These are phyloP conservation scores for Wallacemonas rigidus DNA, from an alignment of 208 protist genomes.

Conservation along the genomic window DNA sequence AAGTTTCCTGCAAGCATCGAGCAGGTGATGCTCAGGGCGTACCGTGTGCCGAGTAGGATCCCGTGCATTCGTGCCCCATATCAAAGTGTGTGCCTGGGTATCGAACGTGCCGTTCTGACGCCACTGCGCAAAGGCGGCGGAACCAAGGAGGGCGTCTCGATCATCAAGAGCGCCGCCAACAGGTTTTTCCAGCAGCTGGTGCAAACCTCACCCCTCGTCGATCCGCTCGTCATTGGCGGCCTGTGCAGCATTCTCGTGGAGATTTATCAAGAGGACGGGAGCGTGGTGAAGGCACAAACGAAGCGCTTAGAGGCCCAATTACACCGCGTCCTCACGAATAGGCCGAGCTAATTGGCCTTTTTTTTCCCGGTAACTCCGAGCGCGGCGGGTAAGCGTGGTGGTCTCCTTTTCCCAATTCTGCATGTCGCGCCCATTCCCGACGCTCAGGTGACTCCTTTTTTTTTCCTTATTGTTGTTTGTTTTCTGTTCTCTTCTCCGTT, in stretches of 20 bases:
- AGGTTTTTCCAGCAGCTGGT: slow-evolving; percentile 51
- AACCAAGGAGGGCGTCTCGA: slow-evolving; percentile 20
- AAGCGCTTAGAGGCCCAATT: slow-evolving; percentile 45
- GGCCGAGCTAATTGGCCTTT: no score
- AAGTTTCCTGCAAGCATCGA: slow-evolving; percentile 25
- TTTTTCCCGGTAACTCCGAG: no score
- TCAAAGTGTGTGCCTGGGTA: slow-evolving; percentile 33
- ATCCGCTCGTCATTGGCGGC: slow-evolving; percentile 44
- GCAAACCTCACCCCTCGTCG: slow-evolving; percentile 53
- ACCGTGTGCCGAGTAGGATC: slow-evolving; percentile 31
- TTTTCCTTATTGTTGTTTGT: slow-evolving; percentile 20
- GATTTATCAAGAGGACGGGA: slow-evolving; percentile 41
- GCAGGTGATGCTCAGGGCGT: slow-evolving; percentile 34
- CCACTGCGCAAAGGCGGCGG: slow-evolving; percentile 29
- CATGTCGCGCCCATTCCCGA: no score
- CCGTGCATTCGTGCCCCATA: slow-evolving; percentile 45
- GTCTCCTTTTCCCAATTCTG: no score
- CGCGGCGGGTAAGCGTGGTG: no score
- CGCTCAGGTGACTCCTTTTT: background rate
- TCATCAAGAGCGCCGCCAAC: slow-evolving; percentile 45
- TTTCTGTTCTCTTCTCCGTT: background rate
- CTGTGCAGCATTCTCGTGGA: slow-evolving; percentile 47
- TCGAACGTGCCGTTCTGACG: slow-evolving; percentile 40
- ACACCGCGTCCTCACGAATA: background rate
- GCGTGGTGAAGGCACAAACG: slow-evolving; percentile 26